Base-by-base conservation (phyloP, 208 protist genomes). In the Angomonas ambiguus region DNA sequence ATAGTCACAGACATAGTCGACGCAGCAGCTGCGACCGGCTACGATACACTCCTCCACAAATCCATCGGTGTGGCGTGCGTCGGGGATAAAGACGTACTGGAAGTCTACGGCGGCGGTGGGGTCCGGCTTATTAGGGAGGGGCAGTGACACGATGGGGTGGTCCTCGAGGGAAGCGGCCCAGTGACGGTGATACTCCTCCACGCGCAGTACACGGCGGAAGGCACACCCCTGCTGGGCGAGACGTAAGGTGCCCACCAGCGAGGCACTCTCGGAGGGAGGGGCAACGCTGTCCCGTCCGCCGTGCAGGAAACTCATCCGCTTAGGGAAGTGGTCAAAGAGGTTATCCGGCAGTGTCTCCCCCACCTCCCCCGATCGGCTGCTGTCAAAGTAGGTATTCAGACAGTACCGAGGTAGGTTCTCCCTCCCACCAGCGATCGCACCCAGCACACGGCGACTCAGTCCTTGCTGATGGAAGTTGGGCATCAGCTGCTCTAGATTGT, bases 321-420 rank as follows among this genome's bases (percentile, higher is more conserved):
- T 55, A 16, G 90, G 90, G 25, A 95, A 64, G 65, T 82, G 88
- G 57, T 95, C 87, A 67, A 93, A 92, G 33, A 93, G 74, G 71
- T 86, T 93, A 38, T 83, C 72, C n/a, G 86, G 86, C 62, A 93
- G 71, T 51, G 74, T 71, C 65, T 95, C 89, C 18, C 85, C 85
- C 0, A 83, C 91, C 51, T 70, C 62, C 13, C 38, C 55, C 35
- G 33, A 35, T 27, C 62, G 71, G 35, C 62, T 57, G 34, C 81
- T 69, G 55, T 91, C 85, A 76, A 95, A 95, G 77, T 95, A 95
- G 0, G 72, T 62, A 65, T 48, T 69, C 8, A 87, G 56, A 31
- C 80, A 90, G 76, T 82, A 93, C 16, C 82, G 76, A 28, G 80
- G 59, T 11, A 94, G 61, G 30, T 83, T 75, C 33, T 69, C 76